Conservation (phyloP, 2,329 filamentous ascomycete genomes). For the Cladophialophora exuberans region DNA sequence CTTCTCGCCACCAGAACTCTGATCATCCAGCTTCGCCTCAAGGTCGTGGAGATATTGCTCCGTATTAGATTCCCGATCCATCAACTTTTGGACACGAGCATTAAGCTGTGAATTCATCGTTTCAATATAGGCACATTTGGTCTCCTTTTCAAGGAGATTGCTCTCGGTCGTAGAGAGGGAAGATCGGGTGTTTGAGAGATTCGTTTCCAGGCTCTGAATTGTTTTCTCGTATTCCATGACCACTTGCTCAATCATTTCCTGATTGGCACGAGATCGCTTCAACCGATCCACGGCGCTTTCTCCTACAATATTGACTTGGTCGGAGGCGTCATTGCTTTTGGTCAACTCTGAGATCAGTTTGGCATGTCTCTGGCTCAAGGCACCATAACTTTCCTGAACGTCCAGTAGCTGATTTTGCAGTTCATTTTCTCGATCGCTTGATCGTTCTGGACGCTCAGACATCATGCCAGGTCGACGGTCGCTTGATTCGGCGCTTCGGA, state of each 20-base stretch:
- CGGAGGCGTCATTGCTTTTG: constrained; percentile 70
- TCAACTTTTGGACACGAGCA: constrained; percentile 84
- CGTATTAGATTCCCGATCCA: constrained; percentile 88
- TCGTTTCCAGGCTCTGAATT: constrained; percentile 89
- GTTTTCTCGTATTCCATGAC: constrained; percentile 98
- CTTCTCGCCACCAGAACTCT: constrained; percentile 89
- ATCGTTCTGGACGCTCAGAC: constrained; percentile 75
- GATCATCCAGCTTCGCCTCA: constrained; percentile 86
- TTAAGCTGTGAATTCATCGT: constrained; percentile 91
- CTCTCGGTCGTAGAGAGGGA: constrained; percentile 85
- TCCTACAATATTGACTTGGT: constrained; percentile 62
- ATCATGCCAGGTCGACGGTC: constrained; percentile 59
- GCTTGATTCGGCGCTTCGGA: constrained; percentile 76
- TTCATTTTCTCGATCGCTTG: constrained; percentile 82
- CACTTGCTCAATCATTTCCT: constrained; percentile 92
- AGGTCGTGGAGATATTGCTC: constrained; percentile 92
- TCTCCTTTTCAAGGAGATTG: constrained; percentile 86
- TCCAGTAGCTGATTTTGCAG: constrained; percentile 93
- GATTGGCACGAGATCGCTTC: constrained; percentile 94
- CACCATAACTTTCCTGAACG: constrained; percentile 89
- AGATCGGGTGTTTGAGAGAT: constrained; percentile 82
- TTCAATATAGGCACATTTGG: constrained; percentile 88
- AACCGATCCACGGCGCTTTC: constrained; percentile 84
- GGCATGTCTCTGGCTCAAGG: constrained; percentile 90
- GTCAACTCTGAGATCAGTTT: constrained; percentile 93